phyloP scores from a whole-genome alignment of 352 stramenopile genomes.

The Aphanomyces euteiches region DNA sequence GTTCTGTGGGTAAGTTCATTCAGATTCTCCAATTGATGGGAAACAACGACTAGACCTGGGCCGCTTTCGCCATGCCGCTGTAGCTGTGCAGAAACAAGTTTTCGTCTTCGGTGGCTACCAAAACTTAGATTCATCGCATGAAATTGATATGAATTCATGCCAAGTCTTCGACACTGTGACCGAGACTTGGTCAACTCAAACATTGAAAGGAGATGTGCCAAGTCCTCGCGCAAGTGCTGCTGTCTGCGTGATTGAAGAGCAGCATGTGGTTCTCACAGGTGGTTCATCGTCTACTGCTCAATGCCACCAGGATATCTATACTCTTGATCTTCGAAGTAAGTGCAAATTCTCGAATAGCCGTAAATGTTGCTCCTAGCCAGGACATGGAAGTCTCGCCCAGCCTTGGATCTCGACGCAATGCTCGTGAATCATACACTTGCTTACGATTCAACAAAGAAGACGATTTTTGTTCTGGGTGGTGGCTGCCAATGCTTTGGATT shows the following conservation, averaged over 20 bases:
- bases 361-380: constrained; percentile 32
- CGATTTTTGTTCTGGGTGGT: constrained; percentile 46
- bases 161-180: constrained; percentile 52
- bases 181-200: constrained; percentile 44
- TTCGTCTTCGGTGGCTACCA: constrained; percentile 18
- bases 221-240: constrained; percentile 27
- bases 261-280: constrained; percentile 57
- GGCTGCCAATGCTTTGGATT: constrained; percentile 85
- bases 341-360: constrained; percentile 30
- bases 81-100: background rate
- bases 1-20: background rate
- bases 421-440: constrained; percentile 19
- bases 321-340: constrained; percentile 11
- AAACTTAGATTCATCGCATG: background rate
- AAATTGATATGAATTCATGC: background rate
- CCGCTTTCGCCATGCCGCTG: constrained; percentile 21
- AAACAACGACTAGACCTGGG: background rate
- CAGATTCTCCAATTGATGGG: background rate
- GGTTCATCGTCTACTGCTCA: constrained; percentile 48
- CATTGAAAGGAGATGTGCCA: constrained; percentile 30
- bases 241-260: constrained; percentile 46
- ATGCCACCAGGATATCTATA: constrained; percentile 41
- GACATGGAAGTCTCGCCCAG: constrained; percentile 11
- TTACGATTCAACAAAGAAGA: background rate
- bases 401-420: background rate